A percentile compares a stretch with the other conserved stretches of the same genome.
Conservation (phyloP, 805 yeast genomes). For the Sporopachydermia quercuum region DNA sequence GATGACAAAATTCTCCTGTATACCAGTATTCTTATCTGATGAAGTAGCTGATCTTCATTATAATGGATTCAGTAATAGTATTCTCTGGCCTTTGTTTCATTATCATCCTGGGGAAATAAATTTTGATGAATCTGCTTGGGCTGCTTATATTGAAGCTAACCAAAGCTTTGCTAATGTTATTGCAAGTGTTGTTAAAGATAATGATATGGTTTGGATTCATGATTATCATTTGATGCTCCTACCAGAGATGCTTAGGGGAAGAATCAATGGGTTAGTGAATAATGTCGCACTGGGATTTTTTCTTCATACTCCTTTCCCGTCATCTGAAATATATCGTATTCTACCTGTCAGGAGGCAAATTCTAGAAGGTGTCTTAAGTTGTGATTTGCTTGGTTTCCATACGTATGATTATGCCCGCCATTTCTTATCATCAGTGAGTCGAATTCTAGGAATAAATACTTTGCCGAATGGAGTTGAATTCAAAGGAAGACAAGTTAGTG, state of each 20-base stretch:
- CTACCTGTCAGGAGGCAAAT: slow-evolving; percentile 92
- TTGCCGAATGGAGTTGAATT: slow-evolving; percentile 83
- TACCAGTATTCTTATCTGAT: slow-evolving; percentile 79
- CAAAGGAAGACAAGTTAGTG: slow-evolving; percentile 59
- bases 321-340: slow-evolving; percentile 89
- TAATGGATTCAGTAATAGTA: slow-evolving; percentile 89
- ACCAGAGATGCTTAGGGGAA: slow-evolving; percentile 73
- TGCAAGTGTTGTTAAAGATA: slow-evolving; percentile 53
- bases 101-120: slow-evolving; percentile 99
- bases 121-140: slow-evolving; percentile 96
- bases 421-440: slow-evolving; percentile 76
- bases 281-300: slow-evolving; percentile 81
- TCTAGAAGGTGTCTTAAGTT: slow-evolving; percentile 77
- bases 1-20: slow-evolving; percentile 66
- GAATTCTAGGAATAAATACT: slow-evolving; percentile 70
- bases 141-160: slow-evolving; percentile 91
- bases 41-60: slow-evolving; percentile 91
- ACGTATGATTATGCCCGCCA: slow-evolving; percentile 98
- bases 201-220: slow-evolving; percentile 93
- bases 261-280: slow-evolving; percentile 21
- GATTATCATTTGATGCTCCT: slow-evolving; percentile 94
- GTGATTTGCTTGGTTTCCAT: slow-evolving; percentile 94
- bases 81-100: slow-evolving; percentile 95
- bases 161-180: slow-evolving; percentile 63
- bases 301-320: slow-evolving; percentile 95